These are phyloP conservation scores for Aspergillus eucalypticola DNA, from an alignment of 2,329 filamentous ascomycete genomes.

Conservation along the genomic window DNA sequence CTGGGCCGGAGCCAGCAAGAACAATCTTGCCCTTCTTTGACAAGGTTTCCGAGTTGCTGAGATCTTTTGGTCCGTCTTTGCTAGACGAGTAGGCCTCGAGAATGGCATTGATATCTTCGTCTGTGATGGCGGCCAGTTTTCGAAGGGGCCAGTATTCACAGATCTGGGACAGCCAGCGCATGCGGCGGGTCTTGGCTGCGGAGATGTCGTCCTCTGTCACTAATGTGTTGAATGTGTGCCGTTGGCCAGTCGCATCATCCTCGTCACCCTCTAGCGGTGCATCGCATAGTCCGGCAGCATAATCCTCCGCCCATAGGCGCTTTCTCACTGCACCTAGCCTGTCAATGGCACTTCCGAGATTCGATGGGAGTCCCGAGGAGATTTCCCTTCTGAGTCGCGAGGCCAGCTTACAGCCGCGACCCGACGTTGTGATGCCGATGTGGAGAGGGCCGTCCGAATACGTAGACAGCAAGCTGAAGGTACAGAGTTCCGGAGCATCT, in stretches of 20 bases:
- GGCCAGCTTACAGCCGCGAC: constrained; percentile 89
- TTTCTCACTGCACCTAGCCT: constrained; percentile 72
- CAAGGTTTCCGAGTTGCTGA: constrained; percentile 12
- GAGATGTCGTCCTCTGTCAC: constrained; percentile 71
- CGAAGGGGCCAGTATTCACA: constrained; percentile 98
- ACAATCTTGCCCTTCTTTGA: constrained; percentile 68
- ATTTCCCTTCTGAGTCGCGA: constrained; percentile 87
- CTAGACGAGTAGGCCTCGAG: constrained; percentile 66
- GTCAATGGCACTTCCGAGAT: constrained; percentile 75
- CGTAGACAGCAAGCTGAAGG: constrained; percentile 85
- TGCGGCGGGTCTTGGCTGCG: constrained; percentile 74
- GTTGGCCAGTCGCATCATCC: constrained; percentile 59
- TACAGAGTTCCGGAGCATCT: constrained; percentile 82
- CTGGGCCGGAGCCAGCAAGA: constrained; percentile 87
- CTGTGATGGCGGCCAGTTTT: constrained; percentile 74
- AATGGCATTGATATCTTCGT: constrained; percentile 74
- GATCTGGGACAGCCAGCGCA: constrained; percentile 91
- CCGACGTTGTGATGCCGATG: constrained; percentile 93
- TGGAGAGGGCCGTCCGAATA: constrained; percentile 89
- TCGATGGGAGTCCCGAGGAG: constrained; percentile 71
- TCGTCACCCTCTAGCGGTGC: constrained; percentile 49
- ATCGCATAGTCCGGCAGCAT: constrained; percentile 50
- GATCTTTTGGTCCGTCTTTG: constrained; percentile 23
- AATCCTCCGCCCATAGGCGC: constrained; percentile 73
- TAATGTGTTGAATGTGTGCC: constrained; percentile 79